Base-by-base conservation (phyloP, 345 rosid species). In the Erysimum cheiranthoides region DNA sequence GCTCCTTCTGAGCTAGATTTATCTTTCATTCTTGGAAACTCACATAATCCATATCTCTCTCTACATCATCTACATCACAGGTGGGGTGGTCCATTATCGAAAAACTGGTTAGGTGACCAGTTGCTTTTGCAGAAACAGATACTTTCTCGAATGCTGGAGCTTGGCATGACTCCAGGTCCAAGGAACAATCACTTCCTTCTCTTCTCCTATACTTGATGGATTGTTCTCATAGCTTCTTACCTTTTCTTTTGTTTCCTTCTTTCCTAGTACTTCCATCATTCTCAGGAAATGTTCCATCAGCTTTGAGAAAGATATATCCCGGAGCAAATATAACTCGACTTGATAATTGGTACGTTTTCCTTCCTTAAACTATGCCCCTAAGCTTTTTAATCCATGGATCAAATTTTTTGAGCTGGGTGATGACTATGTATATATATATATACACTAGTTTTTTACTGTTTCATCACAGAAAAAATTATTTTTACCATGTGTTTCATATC, bases 141-240 rank as follows among this genome's bases (percentile, higher is more conserved):
- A 82, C 76, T 94, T 60, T 78, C 90, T 66, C 88, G 90, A 66
- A 91, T 94, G 97, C 80, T 89, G 66, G 89, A 90, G 79, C 82
- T 94, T 68, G 98, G 97, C 81, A 94, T 94, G 98, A 90, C 89
- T 80, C 98, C 98, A 69, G 98, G 98, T 94, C 60, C 65, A 58
- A 21, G 36, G 38, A 66, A 34, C 21, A 57, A 8, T 50, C 27
- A 66, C 13, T 58, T 13, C 61, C 13, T 47, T 65, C 12, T 57
- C 12, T 46, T 65, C n/a, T 21, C 43, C 40, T 31, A 60, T 59
- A 12, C 73, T 67, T 7, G 2, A 61, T 67, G 58, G 53, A 64
- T 51, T 50, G 34, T 42, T 35, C 60, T 61, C 42, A 16, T 42
- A 45, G 34, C 9, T 43, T 27, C 65, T 73, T 66, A 73, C 51